Evolutionary conservation across 805 yeast species (phyloP).

Genomic region (Wickerhamiella azyma): DNA sequence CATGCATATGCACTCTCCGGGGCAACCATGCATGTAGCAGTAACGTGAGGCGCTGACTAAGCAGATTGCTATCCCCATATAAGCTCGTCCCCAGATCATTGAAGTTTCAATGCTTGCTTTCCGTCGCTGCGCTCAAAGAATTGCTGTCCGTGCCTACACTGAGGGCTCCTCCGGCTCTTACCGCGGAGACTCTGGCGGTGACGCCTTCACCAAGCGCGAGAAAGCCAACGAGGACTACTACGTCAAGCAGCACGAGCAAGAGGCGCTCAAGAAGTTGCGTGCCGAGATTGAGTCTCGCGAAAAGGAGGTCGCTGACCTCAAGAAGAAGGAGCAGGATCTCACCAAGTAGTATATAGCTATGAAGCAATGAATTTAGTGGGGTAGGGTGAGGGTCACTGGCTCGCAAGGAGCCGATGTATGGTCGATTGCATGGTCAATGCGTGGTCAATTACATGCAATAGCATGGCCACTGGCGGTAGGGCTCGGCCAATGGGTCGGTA

Average conservation of each 20-base stretch:
- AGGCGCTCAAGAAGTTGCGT: conserved; percentile 52
- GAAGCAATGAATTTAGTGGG: no score
- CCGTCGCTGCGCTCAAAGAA: conserved; percentile 15
- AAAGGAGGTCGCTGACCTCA: conserved; percentile 20
- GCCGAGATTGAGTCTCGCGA: conserved; percentile 22
- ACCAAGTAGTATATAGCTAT: conserved; percentile 3
- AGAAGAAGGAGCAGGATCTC: conserved; percentile 19
- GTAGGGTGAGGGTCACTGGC: no score
- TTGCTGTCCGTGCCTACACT: conserved; percentile 14
- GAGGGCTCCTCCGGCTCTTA: conserved; percentile 37
- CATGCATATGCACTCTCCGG: no score
- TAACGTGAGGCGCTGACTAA: background rate
- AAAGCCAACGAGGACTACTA: conserved; percentile 83
- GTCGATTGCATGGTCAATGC: no score
- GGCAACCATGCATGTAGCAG: background rate
- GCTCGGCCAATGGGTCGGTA: no score
- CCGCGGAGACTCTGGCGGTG: conserved; percentile 44
- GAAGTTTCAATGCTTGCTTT: conserved; percentile 11
- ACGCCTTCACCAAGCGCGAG: conserved; percentile 76
- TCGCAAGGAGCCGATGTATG: no score
- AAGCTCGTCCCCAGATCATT: background rate
- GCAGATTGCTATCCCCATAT: background rate
- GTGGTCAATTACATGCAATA: no score
- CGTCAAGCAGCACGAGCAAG: conserved; percentile 77
- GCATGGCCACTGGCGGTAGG: no score